Percentiles rank a stretch among this genome's conserved stretches.
Evolutionary conservation across 306 rosid species (phyloP).

Genomic region (Fagus sylvatica): DNA sequence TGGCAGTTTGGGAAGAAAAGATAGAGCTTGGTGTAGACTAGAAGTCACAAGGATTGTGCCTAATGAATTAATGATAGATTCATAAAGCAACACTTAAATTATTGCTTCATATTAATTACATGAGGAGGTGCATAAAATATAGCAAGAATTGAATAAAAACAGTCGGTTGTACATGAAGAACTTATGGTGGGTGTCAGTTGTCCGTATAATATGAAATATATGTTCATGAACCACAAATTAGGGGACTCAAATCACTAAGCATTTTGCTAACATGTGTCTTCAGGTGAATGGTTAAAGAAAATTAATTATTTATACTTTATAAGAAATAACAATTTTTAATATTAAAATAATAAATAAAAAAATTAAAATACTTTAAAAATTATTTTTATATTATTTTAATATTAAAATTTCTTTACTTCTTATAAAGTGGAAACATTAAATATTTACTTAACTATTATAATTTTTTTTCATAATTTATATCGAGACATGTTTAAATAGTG

Average conservation of each 20-base stretch:
- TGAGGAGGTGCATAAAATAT: background rate
- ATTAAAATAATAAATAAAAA: no score
- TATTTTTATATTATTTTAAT: no score
- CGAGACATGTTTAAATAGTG: no score
- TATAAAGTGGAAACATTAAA: no score
- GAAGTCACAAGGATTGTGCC: slow-evolving; percentile 34
- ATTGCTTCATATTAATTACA: background rate
- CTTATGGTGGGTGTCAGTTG: slow-evolving; percentile 28
- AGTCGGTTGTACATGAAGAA: slow-evolving; percentile 33
- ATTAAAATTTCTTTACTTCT: no score
- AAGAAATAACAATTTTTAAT: no score
- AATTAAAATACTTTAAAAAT: no score
- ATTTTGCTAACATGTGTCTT: no score
- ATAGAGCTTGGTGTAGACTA: background rate
- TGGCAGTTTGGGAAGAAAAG: background rate
- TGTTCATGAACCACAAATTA: slow-evolving; percentile 7
- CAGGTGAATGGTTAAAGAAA: no score
- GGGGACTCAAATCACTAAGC: no score
- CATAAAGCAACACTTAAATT: background rate
- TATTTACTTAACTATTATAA: no score
- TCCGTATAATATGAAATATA: slow-evolving; percentile 23
- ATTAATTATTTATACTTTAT: no score
- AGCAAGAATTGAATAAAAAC: slow-evolving; percentile 21
- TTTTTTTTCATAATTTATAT: slow-evolving; percentile 1
- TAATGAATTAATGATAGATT: background rate